These are phyloP conservation scores for Malassezia sp. DNA, from an alignment of 1,284 basidiomycete genomes.

Conservation along the genomic window DNA sequence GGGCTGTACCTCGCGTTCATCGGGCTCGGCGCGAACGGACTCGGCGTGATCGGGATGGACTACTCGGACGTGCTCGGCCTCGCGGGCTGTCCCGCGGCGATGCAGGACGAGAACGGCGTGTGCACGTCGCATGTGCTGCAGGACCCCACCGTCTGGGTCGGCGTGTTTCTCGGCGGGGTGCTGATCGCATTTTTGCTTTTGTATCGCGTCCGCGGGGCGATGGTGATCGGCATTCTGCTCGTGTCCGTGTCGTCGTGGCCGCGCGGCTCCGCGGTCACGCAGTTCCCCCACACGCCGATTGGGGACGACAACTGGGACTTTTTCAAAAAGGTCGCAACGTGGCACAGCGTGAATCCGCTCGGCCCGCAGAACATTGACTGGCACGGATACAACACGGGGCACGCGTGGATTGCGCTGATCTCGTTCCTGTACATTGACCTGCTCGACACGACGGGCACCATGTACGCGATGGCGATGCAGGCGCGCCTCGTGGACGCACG, in stretches of 20 bases:
- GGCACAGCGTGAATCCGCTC: constrained; percentile 48
- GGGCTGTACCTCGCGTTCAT: constrained; percentile 58
- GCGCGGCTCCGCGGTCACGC: constrained; percentile 64
- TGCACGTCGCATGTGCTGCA: constrained; percentile 62
- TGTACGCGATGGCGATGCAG: constrained; percentile 83
- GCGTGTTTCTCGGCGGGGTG: constrained; percentile 74
- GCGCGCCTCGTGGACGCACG: constrained; percentile 74
- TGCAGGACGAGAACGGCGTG: constrained; percentile 49
- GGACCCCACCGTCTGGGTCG: constrained; percentile 73
- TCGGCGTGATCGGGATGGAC: constrained; percentile 66
- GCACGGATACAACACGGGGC: constrained; percentile 55
- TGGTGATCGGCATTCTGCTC: constrained; percentile 66
- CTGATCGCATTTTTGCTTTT: constrained; percentile 55
- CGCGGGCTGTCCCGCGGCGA: constrained; percentile 57
- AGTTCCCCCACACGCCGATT: constrained; percentile 61
- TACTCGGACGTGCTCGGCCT: constrained; percentile 63
- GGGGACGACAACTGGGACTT: constrained; percentile 69
- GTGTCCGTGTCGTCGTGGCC: constrained; percentile 83
- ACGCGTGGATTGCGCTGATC: constrained; percentile 73
- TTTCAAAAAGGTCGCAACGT: constrained; percentile 75
- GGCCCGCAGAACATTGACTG: constrained; percentile 54
- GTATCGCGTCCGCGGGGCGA: constrained; percentile 72
- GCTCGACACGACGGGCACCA: constrained; percentile 55
- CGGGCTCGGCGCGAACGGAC: constrained; percentile 56
- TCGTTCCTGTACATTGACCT: constrained; percentile 71